Conservation (phyloP, 352 stramenopile species). For the Globisporangium spiculum region DNA sequence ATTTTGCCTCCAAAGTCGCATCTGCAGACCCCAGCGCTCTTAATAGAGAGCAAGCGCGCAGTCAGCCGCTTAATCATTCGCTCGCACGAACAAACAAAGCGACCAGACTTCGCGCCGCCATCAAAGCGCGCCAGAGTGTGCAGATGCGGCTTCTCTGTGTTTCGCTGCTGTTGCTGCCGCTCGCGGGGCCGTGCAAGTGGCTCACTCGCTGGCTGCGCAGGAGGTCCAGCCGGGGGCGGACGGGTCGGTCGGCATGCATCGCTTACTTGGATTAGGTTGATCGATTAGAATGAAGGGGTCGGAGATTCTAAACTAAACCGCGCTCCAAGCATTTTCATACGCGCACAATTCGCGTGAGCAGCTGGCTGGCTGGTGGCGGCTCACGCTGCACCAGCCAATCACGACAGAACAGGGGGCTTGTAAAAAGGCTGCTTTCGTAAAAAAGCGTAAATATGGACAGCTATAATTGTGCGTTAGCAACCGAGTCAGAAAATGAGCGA, state of each 20-base stretch:
- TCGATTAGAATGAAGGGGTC: conserved; percentile 42
- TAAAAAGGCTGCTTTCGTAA: conserved; percentile 9
- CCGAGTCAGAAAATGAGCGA: not conserved
- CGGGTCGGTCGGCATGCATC: conserved; percentile 3
- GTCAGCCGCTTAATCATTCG: not conserved
- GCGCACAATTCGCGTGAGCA: not conserved
- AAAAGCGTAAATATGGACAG: not conserved
- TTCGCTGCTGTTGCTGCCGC: conserved; percentile 18
- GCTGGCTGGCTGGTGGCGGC: not conserved
- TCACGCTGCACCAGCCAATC: conserved; percentile 16
- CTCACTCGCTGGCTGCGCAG: not conserved
- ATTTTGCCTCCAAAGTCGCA: conserved; percentile 69
- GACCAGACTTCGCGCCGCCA: not conserved
- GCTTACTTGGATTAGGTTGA: conserved; percentile 42
- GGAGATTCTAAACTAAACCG: conserved; percentile 20
- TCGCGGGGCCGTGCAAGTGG: not conserved
- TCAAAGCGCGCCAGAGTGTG: conserved; percentile 3
- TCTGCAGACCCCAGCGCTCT: conserved; percentile 21
- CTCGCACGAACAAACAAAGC: conserved; percentile 1
- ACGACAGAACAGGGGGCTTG: not conserved
- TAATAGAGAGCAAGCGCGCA: not conserved
- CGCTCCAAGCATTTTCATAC: not conserved
- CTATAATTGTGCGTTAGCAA: not conserved
- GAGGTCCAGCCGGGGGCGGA: not conserved
- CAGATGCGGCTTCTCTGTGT: conserved; percentile 21